Evolutionary conservation across 768 basidiomycete species (phyloP), one percentile per base, ranked within the genome.

Genomic region (Coprinopsis sp.): DNA sequence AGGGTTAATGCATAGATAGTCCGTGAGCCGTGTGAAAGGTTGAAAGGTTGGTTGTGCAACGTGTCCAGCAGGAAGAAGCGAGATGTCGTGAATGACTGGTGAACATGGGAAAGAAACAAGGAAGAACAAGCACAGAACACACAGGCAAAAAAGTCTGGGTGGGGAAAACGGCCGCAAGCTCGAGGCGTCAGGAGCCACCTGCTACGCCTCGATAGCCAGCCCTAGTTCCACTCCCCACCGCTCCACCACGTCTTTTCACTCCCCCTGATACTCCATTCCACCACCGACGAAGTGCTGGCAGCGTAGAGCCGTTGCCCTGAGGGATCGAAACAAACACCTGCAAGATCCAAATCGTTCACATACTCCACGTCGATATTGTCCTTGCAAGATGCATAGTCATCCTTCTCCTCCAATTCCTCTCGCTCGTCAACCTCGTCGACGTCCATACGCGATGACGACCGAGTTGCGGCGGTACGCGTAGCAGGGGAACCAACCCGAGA

Each of bases 171-270:
- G n/a, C n/a, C n/a, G n/a, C n/a, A n/a, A n/a, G n/a, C n/a, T n/a
- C n/a, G n/a, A n/a, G n/a, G n/a, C n/a, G n/a, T n/a, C n/a, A n/a
- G n/a, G n/a, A n/a, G n/a, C n/a, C n/a, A n/a, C n/a, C n/a, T n/a
- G n/a, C n/a, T n/a, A n/a, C n/a, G n/a, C n/a, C n/a, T n/a, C n/a
- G n/a, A n/a, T n/a, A n/a, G n/a, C n/a, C n/a, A n/a, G n/a, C n/a
- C n/a, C 44, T 52, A 75, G 43, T 58, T 63, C 76, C 76, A 77
- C 23, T 63, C 62, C 37, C 71, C 70, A 53, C 70, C 75, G 34
- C 71, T 65, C 81, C 82, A 88, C 84, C 84, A 89, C 41, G 77
- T 68, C 70, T 84, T 86, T 52, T 83, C 82, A 12, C 80, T 77
- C 4, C 83, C 84, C 18, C 77, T 70, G 43, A 93, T 21, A 18